Conservation (phyloP, 2,329 filamentous ascomycete species). For the Epichloe aotearoae region DNA sequence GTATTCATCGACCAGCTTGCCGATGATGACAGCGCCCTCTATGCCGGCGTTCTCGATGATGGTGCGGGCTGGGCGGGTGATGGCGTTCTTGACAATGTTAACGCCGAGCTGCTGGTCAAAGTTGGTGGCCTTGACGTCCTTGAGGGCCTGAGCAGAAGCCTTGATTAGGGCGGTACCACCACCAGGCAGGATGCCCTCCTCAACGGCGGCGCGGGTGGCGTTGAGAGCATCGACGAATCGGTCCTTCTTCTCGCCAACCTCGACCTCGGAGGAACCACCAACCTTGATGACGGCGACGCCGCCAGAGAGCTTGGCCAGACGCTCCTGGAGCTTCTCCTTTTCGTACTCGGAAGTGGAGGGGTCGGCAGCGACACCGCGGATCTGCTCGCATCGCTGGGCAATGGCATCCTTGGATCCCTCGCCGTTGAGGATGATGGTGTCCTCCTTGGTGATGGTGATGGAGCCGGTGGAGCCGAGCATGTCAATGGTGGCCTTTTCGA, state of each 20-base stretch:
- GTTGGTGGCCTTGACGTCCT: constrained; percentile 75
- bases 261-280: constrained; percentile 91
- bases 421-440: constrained; percentile 96
- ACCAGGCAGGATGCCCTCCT: constrained; percentile 97
- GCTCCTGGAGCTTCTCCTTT: constrained; percentile 99
- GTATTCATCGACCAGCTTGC: constrained; percentile 94
- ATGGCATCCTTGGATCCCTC: constrained; percentile 92
- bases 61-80: constrained; percentile 83
- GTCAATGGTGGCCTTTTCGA: constrained; percentile 92
- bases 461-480: constrained; percentile 95
- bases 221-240: constrained; percentile 97
- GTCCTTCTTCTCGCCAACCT: constrained; percentile 99
- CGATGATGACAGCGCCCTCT: constrained; percentile 91
- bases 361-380: constrained; percentile 91
- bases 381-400: constrained; percentile 94
- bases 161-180: constrained; percentile 97
- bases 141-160: constrained; percentile 80
- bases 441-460: constrained; percentile 99
- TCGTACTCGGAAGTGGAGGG: constrained; percentile 95
- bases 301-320: constrained; percentile 96
- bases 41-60: constrained; percentile 97
- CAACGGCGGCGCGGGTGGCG: constrained; percentile 92
- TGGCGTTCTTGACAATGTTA: constrained; percentile 94
- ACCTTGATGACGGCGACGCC: constrained; percentile 99
- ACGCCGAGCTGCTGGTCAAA: constrained; percentile 99